A percentile compares a stretch with the other conserved stretches of the same genome.
Conservation (phyloP, 2,329 filamentous ascomycete genomes). For the Thielaviopsis populi region DNA sequence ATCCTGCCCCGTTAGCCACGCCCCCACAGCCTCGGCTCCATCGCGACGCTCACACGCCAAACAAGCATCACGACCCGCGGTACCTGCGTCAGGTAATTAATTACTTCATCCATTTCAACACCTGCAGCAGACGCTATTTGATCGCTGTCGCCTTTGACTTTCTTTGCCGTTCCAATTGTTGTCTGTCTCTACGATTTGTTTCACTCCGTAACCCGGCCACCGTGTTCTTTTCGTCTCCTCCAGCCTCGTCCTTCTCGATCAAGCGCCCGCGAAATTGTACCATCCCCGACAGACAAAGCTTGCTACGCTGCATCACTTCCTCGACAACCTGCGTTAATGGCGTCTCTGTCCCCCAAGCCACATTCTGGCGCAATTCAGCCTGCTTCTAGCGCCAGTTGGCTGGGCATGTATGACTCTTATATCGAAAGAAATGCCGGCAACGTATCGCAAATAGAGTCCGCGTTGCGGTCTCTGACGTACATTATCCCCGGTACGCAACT, state of each 20-base stretch:
- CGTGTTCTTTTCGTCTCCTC: neutral
- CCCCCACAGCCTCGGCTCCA: conserved; percentile 11
- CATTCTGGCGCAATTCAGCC: neutral
- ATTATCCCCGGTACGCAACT: conserved; percentile 60
- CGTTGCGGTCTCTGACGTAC: conserved; percentile 82
- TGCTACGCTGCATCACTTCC: neutral
- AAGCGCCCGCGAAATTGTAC: neutral
- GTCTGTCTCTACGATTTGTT: no score
- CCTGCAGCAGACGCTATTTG: neutral
- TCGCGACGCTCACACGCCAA: conserved; percentile 8
- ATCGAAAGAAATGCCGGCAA: conserved; percentile 90
- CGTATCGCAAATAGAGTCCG: conserved; percentile 89
- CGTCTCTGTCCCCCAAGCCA: neutral
- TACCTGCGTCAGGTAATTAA: neutral
- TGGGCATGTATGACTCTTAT: conserved; percentile 68
- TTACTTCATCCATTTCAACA: neutral
- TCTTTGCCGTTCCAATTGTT: neutral
- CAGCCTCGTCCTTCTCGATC: neutral
- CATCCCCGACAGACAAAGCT: neutral
- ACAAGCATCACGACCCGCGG: conserved; percentile 1
- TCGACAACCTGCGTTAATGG: neutral
- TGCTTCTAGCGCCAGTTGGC: conserved; percentile 30
- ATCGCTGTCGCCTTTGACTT: neutral
- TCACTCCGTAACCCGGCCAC: neutral
- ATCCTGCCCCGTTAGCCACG: conserved; percentile 9